phyloP scores from a whole-genome alignment of 2,329 filamentous ascomycete species.

The Annulohypoxylon truncatum region DNA sequence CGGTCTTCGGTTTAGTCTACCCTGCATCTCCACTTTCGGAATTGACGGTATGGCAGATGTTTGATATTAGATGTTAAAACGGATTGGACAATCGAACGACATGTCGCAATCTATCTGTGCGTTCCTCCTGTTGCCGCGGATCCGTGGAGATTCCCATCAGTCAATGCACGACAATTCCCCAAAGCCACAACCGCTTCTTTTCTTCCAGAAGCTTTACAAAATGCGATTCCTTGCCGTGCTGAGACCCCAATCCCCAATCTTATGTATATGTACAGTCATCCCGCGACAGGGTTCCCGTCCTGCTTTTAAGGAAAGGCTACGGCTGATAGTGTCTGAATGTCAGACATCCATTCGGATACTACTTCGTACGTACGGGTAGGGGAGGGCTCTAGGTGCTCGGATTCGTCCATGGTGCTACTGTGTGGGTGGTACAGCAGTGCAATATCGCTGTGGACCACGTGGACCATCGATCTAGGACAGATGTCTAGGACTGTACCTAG shows the following conservation, averaged over 20 bases:
- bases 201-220: constrained; percentile 25
- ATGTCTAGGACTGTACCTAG: too few relatives aligned
- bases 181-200: constrained; percentile 27
- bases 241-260: constrained; percentile 20
- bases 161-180: background rate
- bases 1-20: constrained; percentile 18
- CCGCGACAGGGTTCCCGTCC: background rate
- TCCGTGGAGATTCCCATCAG: constrained; percentile 4
- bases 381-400: background rate
- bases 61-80: background rate
- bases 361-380: background rate
- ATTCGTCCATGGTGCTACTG: background rate
- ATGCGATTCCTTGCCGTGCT: constrained; percentile 23
- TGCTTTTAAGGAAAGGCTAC: constrained; percentile 14
- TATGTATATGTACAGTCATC: background rate
- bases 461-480: constrained; percentile 25
- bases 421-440: constrained; percentile 19
- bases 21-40: background rate
- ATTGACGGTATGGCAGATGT: background rate
- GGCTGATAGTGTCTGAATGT: constrained; percentile 21
- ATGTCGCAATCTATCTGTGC: constrained; percentile 8
- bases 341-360: constrained; percentile 5
- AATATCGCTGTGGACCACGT: constrained; percentile 31
- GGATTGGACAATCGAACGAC: background rate
- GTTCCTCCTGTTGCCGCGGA: constrained; percentile 10